phyloP scores from a whole-genome alignment of 1,284 basidiomycete species.

The Cryptococcus sp. region DNA sequence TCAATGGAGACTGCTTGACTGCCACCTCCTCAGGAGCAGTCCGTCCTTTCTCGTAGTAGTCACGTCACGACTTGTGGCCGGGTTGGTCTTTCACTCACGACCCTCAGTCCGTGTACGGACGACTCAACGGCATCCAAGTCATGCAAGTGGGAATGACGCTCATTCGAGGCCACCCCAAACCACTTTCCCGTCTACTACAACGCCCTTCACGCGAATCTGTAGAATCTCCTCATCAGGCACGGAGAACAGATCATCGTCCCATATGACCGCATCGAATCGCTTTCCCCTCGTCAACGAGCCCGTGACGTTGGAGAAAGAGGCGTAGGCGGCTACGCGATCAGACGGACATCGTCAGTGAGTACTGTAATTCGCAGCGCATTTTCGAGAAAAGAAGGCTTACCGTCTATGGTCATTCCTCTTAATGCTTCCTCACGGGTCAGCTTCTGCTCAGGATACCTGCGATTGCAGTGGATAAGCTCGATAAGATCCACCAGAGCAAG shows the following conservation, averaged over 20 bases:
- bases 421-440: slow-evolving; percentile 69
- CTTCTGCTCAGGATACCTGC: slow-evolving; percentile 69
- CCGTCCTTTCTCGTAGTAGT: too few relatives aligned
- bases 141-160: neutral
- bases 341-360: too few relatives aligned
- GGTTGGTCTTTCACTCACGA: too few relatives aligned
- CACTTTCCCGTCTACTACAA: slow-evolving; percentile 74
- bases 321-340: slow-evolving; percentile 66
- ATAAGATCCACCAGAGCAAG: neutral
- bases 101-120: too few relatives aligned
- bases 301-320: slow-evolving; percentile 68
- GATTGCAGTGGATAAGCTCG: neutral
- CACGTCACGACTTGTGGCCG: too few relatives aligned
- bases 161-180: slow-evolving; percentile 55
- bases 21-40: too few relatives aligned
- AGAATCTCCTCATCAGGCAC: slow-evolving; percentile 66
- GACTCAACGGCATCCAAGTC: too few relatives aligned
- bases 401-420: slow-evolving; percentile 76
- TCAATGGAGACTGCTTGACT: too few relatives aligned
- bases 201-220: slow-evolving; percentile 69
- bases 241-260: slow-evolving; percentile 76
- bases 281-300: slow-evolving; percentile 72
- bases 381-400: slow-evolving; percentile 21
- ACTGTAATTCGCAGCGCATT: too few relatives aligned
- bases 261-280: slow-evolving; percentile 80